These are phyloP conservation scores for Paracorniculantispora psalliotae DNA, from an alignment of 2,329 filamentous ascomycete species.

Conservation along the genomic window DNA sequence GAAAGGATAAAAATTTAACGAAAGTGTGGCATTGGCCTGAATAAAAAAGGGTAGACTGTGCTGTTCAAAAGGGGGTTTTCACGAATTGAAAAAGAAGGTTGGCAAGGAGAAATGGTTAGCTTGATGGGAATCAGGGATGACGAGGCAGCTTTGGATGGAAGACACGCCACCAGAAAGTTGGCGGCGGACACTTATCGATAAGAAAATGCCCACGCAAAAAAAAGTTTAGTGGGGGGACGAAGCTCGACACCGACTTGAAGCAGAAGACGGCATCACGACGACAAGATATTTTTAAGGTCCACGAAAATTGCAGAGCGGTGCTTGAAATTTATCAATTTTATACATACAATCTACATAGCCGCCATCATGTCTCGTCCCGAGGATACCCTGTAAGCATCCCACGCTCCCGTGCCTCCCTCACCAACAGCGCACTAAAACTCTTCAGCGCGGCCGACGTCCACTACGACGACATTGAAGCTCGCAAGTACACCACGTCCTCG, in stretches of 20 bases:
- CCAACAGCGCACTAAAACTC: slow-evolving; percentile 11
- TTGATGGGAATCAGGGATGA: slow-evolving; percentile 7
- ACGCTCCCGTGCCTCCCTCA: slow-evolving; percentile 15
- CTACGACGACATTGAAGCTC: slow-evolving; percentile 92
- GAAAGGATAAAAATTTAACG: slow-evolving; percentile 5
- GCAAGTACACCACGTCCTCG: slow-evolving; percentile 95
- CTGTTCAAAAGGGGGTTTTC: not conserved
- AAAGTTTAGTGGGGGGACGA: slow-evolving; percentile 1
- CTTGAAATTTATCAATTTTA: not conserved
- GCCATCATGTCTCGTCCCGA: slow-evolving; percentile 88
- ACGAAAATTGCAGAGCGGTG: not conserved
- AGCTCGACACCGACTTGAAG: slow-evolving; percentile 3
- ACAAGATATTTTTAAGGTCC: not conserved
- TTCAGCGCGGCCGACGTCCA: slow-evolving; percentile 87
- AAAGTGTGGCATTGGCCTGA: slow-evolving; percentile 9
- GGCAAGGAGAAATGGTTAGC: not conserved
- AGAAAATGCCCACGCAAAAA: slow-evolving; percentile 3
- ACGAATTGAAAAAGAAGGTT: not conserved
- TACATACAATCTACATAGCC: no score
- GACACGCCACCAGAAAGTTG: slow-evolving; percentile 3
- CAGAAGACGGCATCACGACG: not conserved
- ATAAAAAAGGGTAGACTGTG: not conserved
- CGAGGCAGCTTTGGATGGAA: not conserved
- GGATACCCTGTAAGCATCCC: slow-evolving; percentile 69
- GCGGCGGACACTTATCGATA: slow-evolving; percentile 9